Evolutionary conservation across 2,329 filamentous ascomycete genomes (phyloP).

Genomic region (Aspergillus persii): DNA sequence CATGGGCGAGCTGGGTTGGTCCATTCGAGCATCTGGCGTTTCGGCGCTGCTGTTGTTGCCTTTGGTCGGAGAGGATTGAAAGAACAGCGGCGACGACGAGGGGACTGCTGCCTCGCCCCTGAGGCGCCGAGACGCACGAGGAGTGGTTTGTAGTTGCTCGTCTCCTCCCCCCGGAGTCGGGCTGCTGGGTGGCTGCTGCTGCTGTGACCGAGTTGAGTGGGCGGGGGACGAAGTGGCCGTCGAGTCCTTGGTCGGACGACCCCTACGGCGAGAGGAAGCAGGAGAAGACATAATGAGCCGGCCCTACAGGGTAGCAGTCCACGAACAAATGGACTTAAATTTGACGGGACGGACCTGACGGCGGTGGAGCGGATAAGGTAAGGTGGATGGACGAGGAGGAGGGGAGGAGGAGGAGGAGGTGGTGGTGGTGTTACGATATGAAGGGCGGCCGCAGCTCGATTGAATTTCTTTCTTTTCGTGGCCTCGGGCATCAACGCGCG

Average conservation of each 20-base stretch:
- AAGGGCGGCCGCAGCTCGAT: slow-evolving; percentile 8
- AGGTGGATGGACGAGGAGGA: slow-evolving; percentile 7
- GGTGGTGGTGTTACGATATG: slow-evolving; percentile 16
- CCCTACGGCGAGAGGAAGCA: slow-evolving; percentile 40
- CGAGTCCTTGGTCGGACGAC: slow-evolving; percentile 37
- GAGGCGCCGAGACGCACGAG: slow-evolving; percentile 45
- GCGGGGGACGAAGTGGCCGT: slow-evolving; percentile 41
- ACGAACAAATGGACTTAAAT: background rate
- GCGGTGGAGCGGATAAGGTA: slow-evolving; percentile 1
- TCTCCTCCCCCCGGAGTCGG: slow-evolving; percentile 21
- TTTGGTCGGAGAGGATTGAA: slow-evolving; percentile 59
- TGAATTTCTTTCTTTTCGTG: slow-evolving; percentile 11
- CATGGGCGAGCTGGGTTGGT: slow-evolving; percentile 49
- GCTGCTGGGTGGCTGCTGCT: slow-evolving; percentile 31
- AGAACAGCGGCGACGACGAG: slow-evolving; percentile 80
- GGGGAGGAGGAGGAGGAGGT: background rate
- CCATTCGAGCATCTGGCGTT: slow-evolving; percentile 42
- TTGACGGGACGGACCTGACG: slow-evolving; percentile 1
- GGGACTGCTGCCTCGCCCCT: slow-evolving; percentile 44
- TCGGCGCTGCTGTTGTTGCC: slow-evolving; percentile 42
- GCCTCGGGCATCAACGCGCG: slow-evolving; percentile 22
- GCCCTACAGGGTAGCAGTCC: slow-evolving; percentile 6
- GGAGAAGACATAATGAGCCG: slow-evolving; percentile 43
- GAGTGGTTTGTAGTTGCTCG: slow-evolving; percentile 40
- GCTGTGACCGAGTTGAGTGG: slow-evolving; percentile 32